phyloP scores from a whole-genome alignment of 257 asterid genomes.

The Ligustrum vulgare region DNA sequence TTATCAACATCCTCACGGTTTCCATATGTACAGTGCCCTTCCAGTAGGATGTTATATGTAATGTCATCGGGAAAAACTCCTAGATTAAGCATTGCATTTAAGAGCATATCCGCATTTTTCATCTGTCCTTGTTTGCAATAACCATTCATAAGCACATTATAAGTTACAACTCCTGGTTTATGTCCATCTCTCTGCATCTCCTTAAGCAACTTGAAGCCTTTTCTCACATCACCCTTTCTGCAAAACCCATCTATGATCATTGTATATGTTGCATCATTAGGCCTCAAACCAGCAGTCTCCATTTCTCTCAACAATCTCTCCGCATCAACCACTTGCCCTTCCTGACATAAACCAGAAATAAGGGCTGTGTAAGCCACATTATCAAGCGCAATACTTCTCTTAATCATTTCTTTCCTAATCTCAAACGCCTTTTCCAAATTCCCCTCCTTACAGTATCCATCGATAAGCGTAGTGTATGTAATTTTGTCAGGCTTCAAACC shows the following conservation, averaged over 20 bases:
- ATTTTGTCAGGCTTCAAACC: slow-evolving; percentile 85
- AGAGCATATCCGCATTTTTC: slow-evolving; percentile 76
- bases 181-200: slow-evolving; percentile 76
- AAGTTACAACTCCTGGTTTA: slow-evolving; percentile 59
- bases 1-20: slow-evolving; percentile 44
- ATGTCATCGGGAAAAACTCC: slow-evolving; percentile 81
- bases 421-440: slow-evolving; percentile 62
- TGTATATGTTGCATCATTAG: slow-evolving; percentile 61
- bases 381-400: slow-evolving; percentile 59
- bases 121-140: slow-evolving; percentile 82
- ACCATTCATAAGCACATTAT: slow-evolving; percentile 82
- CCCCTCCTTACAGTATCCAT: slow-evolving; percentile 74
- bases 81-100: slow-evolving; percentile 77
- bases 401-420: slow-evolving; percentile 47
- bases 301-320: slow-evolving; percentile 64
- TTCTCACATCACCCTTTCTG: slow-evolving; percentile 70
- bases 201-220: slow-evolving; percentile 59
- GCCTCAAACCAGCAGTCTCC: slow-evolving; percentile 50
- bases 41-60: slow-evolving; percentile 74
- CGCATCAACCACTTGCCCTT: slow-evolving; percentile 53
- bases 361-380: slow-evolving; percentile 69
- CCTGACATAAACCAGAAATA: slow-evolving; percentile 68
- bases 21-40: slow-evolving; percentile 63
- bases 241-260: slow-evolving; percentile 74
- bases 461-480: slow-evolving; percentile 72